phyloP scores from a whole-genome alignment of 75 land plant species.

The Sequoia sempervirens region DNA sequence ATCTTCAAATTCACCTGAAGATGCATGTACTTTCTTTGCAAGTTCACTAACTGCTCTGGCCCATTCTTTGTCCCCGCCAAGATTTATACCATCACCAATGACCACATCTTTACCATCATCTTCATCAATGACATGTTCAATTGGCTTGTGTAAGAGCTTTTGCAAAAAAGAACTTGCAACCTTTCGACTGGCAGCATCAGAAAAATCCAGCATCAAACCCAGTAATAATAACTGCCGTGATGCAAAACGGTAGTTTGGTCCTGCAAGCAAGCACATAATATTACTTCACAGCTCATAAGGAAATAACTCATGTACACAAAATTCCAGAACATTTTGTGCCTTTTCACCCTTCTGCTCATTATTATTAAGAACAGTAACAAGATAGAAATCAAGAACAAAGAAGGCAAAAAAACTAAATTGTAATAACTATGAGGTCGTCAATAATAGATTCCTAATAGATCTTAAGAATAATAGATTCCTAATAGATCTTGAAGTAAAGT shows the following conservation, averaged over 20 bases:
- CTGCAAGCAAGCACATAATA: conserved; percentile 28
- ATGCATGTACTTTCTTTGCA: conserved; percentile 72
- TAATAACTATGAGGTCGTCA: not conserved
- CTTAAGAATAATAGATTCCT: too few relatives aligned
- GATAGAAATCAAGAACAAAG: not conserved
- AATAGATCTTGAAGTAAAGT: not conserved
- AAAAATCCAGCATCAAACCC: conserved; percentile 84
- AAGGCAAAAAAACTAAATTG: not conserved
- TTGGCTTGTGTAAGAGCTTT: conserved; percentile 50
- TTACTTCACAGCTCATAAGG: not conserved
- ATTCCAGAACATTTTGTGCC: not conserved
- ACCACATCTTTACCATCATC: conserved; percentile 57
- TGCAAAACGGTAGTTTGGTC: conserved; percentile 67
- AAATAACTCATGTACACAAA: not conserved
- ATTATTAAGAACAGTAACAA: not conserved
- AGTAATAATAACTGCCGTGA: conserved; percentile 79
- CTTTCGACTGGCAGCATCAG: conserved; percentile 76
- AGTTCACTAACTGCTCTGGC: conserved; percentile 76
- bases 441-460: not conserved
- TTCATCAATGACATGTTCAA: conserved; percentile 46
- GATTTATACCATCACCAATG: conserved; percentile 85
- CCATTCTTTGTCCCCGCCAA: conserved; percentile 90
- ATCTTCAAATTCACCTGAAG: conserved; percentile 81
- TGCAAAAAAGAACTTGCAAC: conserved; percentile 61
- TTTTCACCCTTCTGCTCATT: not conserved